These are phyloP conservation scores for Aspergillus awamori DNA, from an alignment of 2,329 filamentous ascomycete species.

Conservation along the genomic window DNA sequence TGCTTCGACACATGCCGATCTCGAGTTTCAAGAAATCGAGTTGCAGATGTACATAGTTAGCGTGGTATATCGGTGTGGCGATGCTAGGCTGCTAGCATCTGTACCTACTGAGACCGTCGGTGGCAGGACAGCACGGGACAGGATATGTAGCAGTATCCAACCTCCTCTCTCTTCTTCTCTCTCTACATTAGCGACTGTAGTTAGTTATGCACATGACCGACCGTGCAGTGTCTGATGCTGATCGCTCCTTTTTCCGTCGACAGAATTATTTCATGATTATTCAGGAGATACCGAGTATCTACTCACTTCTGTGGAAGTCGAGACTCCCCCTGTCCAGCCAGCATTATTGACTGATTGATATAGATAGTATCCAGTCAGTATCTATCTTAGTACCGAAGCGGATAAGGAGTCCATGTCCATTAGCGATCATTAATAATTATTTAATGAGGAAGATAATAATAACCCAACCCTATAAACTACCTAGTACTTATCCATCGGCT, in stretches of 20 bases:
- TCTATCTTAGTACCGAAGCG: neutral
- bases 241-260: constrained; percentile 4
- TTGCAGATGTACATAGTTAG: neutral
- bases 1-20: neutral
- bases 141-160: neutral
- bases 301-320: neutral
- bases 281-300: neutral
- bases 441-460: no score
- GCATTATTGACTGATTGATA: neutral
- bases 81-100: neutral
- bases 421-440: neutral
- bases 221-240: neutral
- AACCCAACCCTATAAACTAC: no score
- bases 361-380: neutral
- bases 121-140: neutral
- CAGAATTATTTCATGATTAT: neutral
- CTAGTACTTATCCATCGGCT: neutral
- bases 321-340: neutral
- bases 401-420: neutral
- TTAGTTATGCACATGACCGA: neutral
- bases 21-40: neutral
- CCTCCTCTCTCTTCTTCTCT: neutral
- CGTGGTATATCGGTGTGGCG: constrained; percentile 2
- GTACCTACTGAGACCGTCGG: neutral
- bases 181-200: no score